Percentiles rank a stretch among this genome's conserved stretches.
These are phyloP conservation scores for Camellia japonica DNA, from an alignment of 148 eudicot species.

Conservation along the genomic window DNA sequence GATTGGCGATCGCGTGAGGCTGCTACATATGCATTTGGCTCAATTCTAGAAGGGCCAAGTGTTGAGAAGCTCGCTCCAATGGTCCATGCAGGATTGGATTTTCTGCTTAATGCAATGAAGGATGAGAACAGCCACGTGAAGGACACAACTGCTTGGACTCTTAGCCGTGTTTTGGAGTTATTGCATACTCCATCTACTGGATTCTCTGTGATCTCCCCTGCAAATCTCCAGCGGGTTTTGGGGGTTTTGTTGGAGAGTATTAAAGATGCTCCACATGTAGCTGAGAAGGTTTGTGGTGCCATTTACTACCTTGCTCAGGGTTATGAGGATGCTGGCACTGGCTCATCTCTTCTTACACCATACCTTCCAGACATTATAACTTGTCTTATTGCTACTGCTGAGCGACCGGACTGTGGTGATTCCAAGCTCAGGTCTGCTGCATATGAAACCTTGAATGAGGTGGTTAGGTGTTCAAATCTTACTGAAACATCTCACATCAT, in stretches of 20 bases:
- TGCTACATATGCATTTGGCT: slow-evolving; percentile 68
- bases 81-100: slow-evolving; percentile 49
- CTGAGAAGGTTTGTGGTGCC: slow-evolving; percentile 67
- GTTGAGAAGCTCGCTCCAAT: slow-evolving; percentile 53
- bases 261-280: slow-evolving; percentile 57
- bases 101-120: slow-evolving; percentile 56
- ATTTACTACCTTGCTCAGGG: slow-evolving; percentile 69
- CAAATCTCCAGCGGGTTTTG: slow-evolving; percentile 43
- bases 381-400: slow-evolving; percentile 50
- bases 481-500: slow-evolving; percentile 47
- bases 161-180: slow-evolving; percentile 59
- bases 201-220: slow-evolving; percentile 38
- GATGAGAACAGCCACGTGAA: slow-evolving; percentile 58
- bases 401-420: slow-evolving; percentile 50
- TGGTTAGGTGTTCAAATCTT: slow-evolving; percentile 53
- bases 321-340: slow-evolving; percentile 49
- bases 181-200: slow-evolving; percentile 51
- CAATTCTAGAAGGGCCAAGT: slow-evolving; percentile 63
- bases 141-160: slow-evolving; percentile 76
- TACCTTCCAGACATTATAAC: slow-evolving; percentile 49
- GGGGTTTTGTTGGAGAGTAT: slow-evolving; percentile 53
- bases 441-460: slow-evolving; percentile 67
- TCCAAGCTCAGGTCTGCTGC: slow-evolving; percentile 59
- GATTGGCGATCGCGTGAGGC: slow-evolving; percentile 68
- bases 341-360: slow-evolving; percentile 48